These are phyloP conservation scores for Escovopsis sp. DNA, from an alignment of 2,329 filamentous ascomycete genomes.

Conservation along the genomic window DNA sequence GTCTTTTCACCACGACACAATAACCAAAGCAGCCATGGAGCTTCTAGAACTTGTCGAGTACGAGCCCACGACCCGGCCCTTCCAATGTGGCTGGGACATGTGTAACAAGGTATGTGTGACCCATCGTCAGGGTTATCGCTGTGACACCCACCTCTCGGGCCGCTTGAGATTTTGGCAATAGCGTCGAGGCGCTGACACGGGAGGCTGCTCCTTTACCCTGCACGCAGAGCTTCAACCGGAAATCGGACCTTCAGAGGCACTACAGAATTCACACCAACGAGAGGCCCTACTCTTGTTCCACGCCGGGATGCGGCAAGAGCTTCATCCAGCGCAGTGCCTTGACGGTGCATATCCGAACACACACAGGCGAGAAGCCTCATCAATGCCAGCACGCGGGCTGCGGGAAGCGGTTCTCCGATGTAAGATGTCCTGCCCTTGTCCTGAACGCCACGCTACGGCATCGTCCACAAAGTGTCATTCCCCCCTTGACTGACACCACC, in stretches of 20 bases:
- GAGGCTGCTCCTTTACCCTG: neutral
- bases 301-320: constrained; percentile 48
- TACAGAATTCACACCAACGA: constrained; percentile 60
- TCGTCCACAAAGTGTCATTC: too few species aligned
- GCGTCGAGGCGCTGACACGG: too few species aligned
- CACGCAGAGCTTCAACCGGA: constrained; percentile 52
- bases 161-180: too few species aligned
- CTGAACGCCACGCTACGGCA: too few species aligned
- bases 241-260: constrained; percentile 55
- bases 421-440: constrained; percentile 22
- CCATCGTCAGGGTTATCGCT: neutral
- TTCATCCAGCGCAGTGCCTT: constrained; percentile 58
- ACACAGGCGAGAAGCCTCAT: constrained; percentile 58
- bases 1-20: too few species aligned
- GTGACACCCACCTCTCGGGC: too few species aligned
- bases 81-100: constrained; percentile 46
- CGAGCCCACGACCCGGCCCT: constrained; percentile 45
- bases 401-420: constrained; percentile 55
- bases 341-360: constrained; percentile 55
- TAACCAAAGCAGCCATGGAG: constrained; percentile 30
- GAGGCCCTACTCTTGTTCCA: constrained; percentile 47
- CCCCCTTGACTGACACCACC: neutral
- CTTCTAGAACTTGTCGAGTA: constrained; percentile 50
- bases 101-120: constrained; percentile 40
- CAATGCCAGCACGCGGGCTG: constrained; percentile 50